Evolutionary conservation across 1,284 basidiomycete genomes (phyloP).

Genomic region (Peniophora sp.): DNA sequence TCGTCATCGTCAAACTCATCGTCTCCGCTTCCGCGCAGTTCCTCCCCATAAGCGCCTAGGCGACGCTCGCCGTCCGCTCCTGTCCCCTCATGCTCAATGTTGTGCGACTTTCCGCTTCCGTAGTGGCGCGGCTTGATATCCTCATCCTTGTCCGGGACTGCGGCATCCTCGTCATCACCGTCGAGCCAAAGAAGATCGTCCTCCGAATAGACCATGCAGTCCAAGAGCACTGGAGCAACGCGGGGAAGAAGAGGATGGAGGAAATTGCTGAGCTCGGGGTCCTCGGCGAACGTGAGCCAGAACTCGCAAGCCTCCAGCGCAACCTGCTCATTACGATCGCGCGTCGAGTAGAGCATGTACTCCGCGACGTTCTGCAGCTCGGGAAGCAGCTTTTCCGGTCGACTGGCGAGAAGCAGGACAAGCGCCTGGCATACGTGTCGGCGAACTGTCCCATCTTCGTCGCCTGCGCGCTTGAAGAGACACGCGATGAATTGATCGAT

Average conservation of each 20-base stretch:
- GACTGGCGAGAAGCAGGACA: slow-evolving; percentile 85
- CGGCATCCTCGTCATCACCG: slow-evolving; percentile 85
- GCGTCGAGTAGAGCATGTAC: slow-evolving; percentile 98
- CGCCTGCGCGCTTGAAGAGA: slow-evolving; percentile 91
- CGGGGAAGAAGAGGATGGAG: slow-evolving; percentile 81
- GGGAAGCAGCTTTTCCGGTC: slow-evolving; percentile 95
- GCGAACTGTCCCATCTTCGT: slow-evolving; percentile 88
- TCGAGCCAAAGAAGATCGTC: slow-evolving; percentile 95
- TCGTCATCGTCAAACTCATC: slow-evolving; percentile 86
- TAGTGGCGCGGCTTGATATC: slow-evolving; percentile 98
- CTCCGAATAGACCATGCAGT: slow-evolving; percentile 97
- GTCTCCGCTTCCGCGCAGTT: slow-evolving; percentile 51
- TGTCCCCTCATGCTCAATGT: slow-evolving; percentile 54
- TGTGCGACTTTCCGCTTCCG: slow-evolving; percentile 70
- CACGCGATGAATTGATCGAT: slow-evolving; percentile 91
- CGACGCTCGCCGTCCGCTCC: slow-evolving; percentile 35
- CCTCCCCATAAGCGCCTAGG: slow-evolving; percentile 64
- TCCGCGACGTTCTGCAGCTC: slow-evolving; percentile 95
- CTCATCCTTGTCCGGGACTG: slow-evolving; percentile 85
- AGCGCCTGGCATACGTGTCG: slow-evolving; percentile 96
- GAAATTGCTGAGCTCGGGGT: slow-evolving; percentile 78
- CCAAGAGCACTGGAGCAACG: slow-evolving; percentile 88
- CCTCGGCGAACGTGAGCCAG: slow-evolving; percentile 99
- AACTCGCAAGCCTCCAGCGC: slow-evolving; percentile 98
- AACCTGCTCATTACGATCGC: slow-evolving; percentile 93